These are phyloP conservation scores for Cadophora sp. DNA, from an alignment of 2,329 filamentous ascomycete species.

Conservation along the genomic window DNA sequence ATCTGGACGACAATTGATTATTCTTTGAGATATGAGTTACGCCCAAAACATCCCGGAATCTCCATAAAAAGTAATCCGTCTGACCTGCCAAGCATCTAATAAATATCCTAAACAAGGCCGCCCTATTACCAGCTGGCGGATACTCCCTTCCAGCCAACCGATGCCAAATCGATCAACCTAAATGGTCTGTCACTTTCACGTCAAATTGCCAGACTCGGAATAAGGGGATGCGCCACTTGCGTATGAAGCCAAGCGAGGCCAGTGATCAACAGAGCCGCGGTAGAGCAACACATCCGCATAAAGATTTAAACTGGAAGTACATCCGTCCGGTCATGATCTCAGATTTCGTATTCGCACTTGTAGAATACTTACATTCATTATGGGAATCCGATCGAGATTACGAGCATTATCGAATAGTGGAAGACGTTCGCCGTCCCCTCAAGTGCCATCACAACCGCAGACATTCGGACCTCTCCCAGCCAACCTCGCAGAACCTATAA, in stretches of 20 bases:
- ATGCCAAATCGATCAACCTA: not conserved
- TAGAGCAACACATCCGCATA: not conserved
- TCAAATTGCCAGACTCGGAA: not conserved
- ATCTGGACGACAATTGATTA: no score
- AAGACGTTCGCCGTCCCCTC: not conserved
- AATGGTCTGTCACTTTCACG: not conserved
- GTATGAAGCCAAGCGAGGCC: not conserved
- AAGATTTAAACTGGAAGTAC: not conserved
- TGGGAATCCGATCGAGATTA: slow-evolving; percentile 6
- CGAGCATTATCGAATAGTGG: not conserved
- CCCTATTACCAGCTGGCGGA: not conserved
- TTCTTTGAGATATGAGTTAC: no score
- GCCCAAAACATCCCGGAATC: not conserved
- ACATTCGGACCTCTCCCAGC: not conserved
- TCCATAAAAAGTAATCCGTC: not conserved
- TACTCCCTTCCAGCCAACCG: not conserved
- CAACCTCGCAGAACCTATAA: not conserved
- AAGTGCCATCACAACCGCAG: not conserved
- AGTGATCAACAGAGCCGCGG: not conserved
- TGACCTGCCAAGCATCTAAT: not conserved
- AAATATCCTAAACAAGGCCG: not conserved
- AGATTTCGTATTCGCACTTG: no score
- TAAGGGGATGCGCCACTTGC: not conserved
- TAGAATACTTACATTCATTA: not conserved
- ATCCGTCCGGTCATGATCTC: no score